Conservation (phyloP, 2,329 filamentous ascomycete species). For the Sporothrix mexicana region DNA sequence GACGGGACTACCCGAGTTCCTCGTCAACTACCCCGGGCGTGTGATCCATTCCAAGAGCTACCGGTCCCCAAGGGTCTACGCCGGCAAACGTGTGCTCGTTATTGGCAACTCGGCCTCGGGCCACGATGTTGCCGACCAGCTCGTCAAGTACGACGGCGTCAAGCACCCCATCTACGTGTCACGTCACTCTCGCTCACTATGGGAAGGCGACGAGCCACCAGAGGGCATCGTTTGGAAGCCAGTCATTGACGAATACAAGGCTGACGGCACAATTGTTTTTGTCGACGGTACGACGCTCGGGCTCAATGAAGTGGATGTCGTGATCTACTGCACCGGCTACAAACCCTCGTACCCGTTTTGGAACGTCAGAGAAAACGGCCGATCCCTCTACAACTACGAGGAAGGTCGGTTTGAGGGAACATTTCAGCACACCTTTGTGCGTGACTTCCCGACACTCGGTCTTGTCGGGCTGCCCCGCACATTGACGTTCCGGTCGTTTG, state of each 20-base stretch:
- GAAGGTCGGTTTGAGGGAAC: conserved; percentile 50
- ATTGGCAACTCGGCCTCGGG: conserved; percentile 87
- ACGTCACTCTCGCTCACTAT: conserved; percentile 58
- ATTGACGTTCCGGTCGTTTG: conserved; percentile 48
- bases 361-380: conserved; percentile 54
- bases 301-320: conserved; percentile 66
- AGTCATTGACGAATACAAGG: conserved; percentile 55
- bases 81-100: conserved; percentile 75
- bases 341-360: conserved; percentile 83
- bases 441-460: conserved; percentile 54
- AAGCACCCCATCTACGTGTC: conserved; percentile 63
- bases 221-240: conserved; percentile 66
- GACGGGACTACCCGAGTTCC: conserved; percentile 55
- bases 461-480: conserved; percentile 59
- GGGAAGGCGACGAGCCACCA: conserved; percentile 60
- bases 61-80: conserved; percentile 67
- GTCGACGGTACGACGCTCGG: conserved; percentile 65
- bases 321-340: conserved; percentile 90
- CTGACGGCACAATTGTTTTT: conserved; percentile 51
- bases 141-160: conserved; percentile 55
- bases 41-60: conserved; percentile 80
- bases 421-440: conserved; percentile 60
- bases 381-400: conserved; percentile 57
- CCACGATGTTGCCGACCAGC: conserved; percentile 77
- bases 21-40: conserved; percentile 54